Evolutionary conservation across 2,329 filamentous ascomycete species (phyloP).

Genomic region (Fusarium denticulatum): DNA sequence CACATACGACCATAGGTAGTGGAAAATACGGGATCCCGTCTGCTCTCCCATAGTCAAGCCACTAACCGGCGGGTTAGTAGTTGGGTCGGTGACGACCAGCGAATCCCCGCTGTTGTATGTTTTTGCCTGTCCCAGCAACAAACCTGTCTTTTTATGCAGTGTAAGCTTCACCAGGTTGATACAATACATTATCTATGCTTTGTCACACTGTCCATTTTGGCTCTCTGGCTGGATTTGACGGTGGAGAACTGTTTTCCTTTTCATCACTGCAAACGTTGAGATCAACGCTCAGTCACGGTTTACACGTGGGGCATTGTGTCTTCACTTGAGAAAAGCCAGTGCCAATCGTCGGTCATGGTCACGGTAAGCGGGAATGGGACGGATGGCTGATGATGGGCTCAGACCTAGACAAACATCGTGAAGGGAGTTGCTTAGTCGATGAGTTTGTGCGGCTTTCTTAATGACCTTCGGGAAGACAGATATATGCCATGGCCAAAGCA

Average conservation of each 20-base stretch:
- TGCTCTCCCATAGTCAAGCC: conserved; percentile 29
- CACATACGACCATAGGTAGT: conserved; percentile 29
- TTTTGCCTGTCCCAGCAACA: no score
- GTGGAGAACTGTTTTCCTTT: background rate
- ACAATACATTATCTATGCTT: background rate
- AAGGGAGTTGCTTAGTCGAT: background rate
- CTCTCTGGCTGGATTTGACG: fast-evolving
- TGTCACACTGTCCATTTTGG: fast-evolving
- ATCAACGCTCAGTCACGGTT: background rate
- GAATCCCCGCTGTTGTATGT: conserved; percentile 31
- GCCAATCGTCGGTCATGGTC: no score
- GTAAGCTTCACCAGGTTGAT: background rate
- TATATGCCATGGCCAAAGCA: background rate
- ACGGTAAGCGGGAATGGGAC: background rate
- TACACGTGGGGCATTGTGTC: no score
- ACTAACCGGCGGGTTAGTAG: conserved; percentile 28
- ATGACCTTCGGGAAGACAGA: fast-evolving
- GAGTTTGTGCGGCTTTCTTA: background rate
- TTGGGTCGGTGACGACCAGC: conserved; percentile 31
- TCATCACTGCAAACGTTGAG: background rate
- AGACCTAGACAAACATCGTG: background rate
- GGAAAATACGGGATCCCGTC: conserved; percentile 30
- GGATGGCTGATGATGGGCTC: background rate
- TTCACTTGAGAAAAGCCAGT: no score
- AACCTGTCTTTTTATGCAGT: no score